Evolutionary conservation across 169 alveolate species (phyloP).

Genomic region (Pseudocohnilembus persalinus): DNA sequence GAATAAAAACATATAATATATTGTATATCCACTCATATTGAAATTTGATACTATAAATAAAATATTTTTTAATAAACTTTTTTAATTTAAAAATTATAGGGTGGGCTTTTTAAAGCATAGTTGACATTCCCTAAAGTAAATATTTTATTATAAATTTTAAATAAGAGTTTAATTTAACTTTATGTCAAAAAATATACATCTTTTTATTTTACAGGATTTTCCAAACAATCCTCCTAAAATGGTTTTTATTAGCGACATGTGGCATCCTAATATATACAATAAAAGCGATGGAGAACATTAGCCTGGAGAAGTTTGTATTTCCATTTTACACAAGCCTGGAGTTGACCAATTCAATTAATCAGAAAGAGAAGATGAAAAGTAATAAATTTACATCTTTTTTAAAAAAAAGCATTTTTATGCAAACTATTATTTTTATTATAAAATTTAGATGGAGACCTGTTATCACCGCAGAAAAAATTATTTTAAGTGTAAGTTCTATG

Average conservation of each 20-base stretch:
- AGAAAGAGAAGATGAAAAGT: constrained; percentile 96
- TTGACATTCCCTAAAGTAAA: constrained; percentile 89
- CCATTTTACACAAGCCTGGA: constrained; percentile 98
- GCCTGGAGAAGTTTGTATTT: constrained; percentile 97
- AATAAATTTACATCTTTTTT: background rate
- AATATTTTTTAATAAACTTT: background rate
- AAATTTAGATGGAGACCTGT: constrained; percentile 96
- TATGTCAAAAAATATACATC: background rate
- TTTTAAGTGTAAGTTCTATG: constrained; percentile 96
- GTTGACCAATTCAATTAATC: constrained; percentile 93
- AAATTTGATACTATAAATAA: background rate
- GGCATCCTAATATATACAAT: constrained; percentile 95
- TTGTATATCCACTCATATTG: background rate
- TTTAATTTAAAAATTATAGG: constrained; percentile 26
- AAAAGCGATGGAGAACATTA: background rate
- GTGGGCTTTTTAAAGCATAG: constrained; percentile 95
- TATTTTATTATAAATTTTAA: too few species aligned
- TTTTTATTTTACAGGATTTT: constrained; percentile 77
- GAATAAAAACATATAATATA: background rate
- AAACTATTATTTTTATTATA: background rate
- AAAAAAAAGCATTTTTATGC: background rate
- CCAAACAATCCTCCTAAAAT: constrained; percentile 98
- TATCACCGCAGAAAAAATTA: constrained; percentile 95
- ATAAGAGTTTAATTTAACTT: background rate
- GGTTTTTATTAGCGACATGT: constrained; percentile 96